Evolutionary conservation across 2,329 filamentous ascomycete species (phyloP), one percentile per base, ranked within the genome.

Genomic region (Colletotrichum tofieldiae): DNA sequence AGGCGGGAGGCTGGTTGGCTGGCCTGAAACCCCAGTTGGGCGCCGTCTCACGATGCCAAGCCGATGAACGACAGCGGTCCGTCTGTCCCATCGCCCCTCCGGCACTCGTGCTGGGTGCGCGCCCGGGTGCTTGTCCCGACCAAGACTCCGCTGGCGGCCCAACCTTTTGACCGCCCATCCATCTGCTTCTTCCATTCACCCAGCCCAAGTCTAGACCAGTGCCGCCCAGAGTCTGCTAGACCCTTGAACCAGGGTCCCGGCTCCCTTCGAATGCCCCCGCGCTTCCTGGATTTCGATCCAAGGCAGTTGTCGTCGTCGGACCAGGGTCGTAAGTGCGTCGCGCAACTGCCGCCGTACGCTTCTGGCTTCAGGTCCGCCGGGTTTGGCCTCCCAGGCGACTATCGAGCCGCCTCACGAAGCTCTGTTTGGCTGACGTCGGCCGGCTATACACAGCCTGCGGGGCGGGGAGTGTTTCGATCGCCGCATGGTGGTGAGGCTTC

Each of bases 351-450:
- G 65, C 51, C 41, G 29, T 7, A 58, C 18, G 43, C 52, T n/a
- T 59, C 59, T 45, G 35, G 39, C 23, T 16, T 62, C 8, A 52
- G 9, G 51, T n/a, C 82, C 73, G 81, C 82, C 20, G 80, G 83
- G 61, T 78, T 82, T 41, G 81, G 82, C 56, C 79, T 78, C 32
- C 59, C 63, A 59, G 63, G 2, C 41, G 54, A 8, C 18, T 9
- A 5, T 56, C 41, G 4, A 47, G 8, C 32, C 66, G 65, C 68
- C 64, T 68, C 56, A 12, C 35, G 11, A 70, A 60, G 45, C 51
- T 65, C 23, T 65, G 37, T 37, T 65, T 70, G 45, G 59, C 59
- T 49, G 54, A 45, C 37, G 43, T 39, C 26, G 52, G 43, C 11
- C 47, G 65, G 20, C 52, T 64, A n/a, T 69, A 72, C 59, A 59